Evolutionary conservation across 495 filamentous ascomycete genomes (phyloP).

Genomic region (Penicillium cataractarum): DNA sequence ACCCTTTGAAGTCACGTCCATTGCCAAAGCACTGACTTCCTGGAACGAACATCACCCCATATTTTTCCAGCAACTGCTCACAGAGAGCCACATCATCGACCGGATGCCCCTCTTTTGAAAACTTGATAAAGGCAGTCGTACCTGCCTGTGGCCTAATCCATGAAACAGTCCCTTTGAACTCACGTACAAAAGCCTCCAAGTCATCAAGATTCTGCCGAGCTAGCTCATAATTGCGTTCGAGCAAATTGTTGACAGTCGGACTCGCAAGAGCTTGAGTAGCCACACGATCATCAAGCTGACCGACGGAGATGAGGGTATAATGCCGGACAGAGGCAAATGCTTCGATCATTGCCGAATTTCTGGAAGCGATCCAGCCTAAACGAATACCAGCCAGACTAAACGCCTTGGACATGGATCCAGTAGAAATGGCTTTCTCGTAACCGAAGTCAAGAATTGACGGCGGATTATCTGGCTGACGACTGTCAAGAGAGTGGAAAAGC

Average conservation of each 20-base stretch:
- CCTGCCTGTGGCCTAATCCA: constrained; percentile 81
- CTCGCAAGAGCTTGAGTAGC: constrained; percentile 70
- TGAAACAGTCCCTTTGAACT: constrained; percentile 56
- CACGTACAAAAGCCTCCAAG: constrained; percentile 63
- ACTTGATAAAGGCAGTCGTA: constrained; percentile 80
- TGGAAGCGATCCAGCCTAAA: constrained; percentile 78
- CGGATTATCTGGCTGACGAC: constrained; percentile 53
- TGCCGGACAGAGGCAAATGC: constrained; percentile 66
- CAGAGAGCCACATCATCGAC: constrained; percentile 75
- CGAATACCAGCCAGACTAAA: constrained; percentile 83
- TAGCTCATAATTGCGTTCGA: constrained; percentile 68
- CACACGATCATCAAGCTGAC: constrained; percentile 77
- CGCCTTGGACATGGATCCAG: constrained; percentile 84
- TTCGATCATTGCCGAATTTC: constrained; percentile 62
- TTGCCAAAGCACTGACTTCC: constrained; percentile 75
- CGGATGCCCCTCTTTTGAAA: constrained; percentile 58
- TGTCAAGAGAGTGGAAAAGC: constrained; percentile 72
- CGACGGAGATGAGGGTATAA: constrained; percentile 87
- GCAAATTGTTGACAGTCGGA: constrained; percentile 62
- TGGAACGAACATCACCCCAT: constrained; percentile 77
- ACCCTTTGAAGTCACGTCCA: constrained; percentile 71
- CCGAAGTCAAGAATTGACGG: constrained; percentile 68
- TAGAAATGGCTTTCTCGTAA: constrained; percentile 71
- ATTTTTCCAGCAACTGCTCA: constrained; percentile 63
- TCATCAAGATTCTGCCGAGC: constrained; percentile 69